These are phyloP conservation scores for Tulasnella sp. DNA, from an alignment of 768 basidiomycete genomes.

Conservation along the genomic window DNA sequence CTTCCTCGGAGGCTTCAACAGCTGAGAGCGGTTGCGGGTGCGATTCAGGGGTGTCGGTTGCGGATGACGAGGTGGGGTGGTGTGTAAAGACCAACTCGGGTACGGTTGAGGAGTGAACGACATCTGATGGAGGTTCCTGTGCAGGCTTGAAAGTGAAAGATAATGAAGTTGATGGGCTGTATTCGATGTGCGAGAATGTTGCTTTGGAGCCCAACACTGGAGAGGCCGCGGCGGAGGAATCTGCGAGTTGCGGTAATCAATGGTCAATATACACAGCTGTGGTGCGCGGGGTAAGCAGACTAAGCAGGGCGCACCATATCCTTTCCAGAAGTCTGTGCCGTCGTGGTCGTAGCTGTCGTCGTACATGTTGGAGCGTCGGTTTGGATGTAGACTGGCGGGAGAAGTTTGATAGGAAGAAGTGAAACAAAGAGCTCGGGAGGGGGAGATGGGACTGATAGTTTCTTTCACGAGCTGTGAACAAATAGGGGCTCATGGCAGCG, in stretches of 20 bases:
- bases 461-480: neutral
- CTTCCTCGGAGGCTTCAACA: neutral
- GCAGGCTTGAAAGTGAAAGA: neutral
- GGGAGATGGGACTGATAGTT: neutral
- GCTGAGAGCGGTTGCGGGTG: neutral
- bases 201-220: neutral
- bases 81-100: neutral
- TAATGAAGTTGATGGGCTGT: neutral
- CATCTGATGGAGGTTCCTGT: neutral
- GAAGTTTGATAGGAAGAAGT: neutral
- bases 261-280: neutral
- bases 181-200: neutral
- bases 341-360: neutral
- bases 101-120: neutral
- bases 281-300: neutral
- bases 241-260: conserved; percentile 4
- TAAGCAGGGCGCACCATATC: conserved; percentile 1
- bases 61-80: neutral
- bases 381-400: neutral
- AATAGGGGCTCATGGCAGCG: neutral
- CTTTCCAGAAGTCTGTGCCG: neutral
- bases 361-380: conserved; percentile 4
- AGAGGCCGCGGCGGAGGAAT: neutral
- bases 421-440: neutral
- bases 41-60: neutral